These are phyloP conservation scores for Verbascum thapsus DNA, from an alignment of 257 asterid species.

Conservation along the genomic window DNA sequence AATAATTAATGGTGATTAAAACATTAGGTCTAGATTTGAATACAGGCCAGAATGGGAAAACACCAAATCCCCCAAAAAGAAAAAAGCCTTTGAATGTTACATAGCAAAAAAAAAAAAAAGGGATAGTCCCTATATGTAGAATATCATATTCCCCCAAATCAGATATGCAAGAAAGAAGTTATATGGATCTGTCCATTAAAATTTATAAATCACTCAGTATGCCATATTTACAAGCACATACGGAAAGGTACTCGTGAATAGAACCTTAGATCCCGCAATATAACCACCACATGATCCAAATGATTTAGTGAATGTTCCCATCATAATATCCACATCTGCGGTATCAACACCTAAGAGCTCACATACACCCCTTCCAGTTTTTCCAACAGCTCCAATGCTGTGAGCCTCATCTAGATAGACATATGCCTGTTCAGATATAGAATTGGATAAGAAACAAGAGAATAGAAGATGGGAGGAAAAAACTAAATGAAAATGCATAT, in stretches of 20 bases:
- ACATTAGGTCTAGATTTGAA: not conserved
- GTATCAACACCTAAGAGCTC: conserved; percentile 97
- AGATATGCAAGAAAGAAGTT: not conserved
- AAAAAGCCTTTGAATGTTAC: not conserved
- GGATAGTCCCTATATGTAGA: not conserved
- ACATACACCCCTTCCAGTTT: conserved; percentile 96
- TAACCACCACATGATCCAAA: conserved; percentile 84
- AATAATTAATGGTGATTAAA: not conserved
- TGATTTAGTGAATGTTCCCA: conserved; percentile 97
- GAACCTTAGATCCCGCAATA: conserved; percentile 72
- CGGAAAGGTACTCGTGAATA: conserved; percentile 14
- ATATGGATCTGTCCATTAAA: not conserved
- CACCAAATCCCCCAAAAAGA: not conserved
- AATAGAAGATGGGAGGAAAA: too few relatives aligned
- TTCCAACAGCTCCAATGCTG: conserved; percentile 98
- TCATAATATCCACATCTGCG: conserved; percentile 91
- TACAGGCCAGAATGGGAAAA: too few relatives aligned
- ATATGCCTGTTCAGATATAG: conserved; percentile 77
- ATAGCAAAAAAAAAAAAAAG: too few relatives aligned
- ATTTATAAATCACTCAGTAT: not conserved
- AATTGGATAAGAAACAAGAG: too few relatives aligned
- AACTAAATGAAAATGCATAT: not conserved
- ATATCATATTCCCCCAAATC: not conserved
- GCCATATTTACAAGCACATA: conserved; percentile 15
- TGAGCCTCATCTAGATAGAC: conserved; percentile 98